Base-by-base conservation (phyloP, 805 yeast species). In the Starmerella scarabaei region DNA sequence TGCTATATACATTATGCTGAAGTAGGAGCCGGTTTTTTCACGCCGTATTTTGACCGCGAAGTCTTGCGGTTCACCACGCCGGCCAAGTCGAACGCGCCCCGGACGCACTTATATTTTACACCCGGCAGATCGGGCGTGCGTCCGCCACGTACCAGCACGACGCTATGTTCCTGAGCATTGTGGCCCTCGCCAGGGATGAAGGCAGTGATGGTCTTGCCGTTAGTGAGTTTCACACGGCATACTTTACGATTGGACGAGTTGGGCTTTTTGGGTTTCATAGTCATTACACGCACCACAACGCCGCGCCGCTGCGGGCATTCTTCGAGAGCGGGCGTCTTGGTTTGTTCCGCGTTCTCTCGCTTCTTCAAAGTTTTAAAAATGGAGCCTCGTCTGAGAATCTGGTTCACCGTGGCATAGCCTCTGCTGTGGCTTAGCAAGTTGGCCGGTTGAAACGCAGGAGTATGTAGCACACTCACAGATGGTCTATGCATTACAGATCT, bases 111-210 rank as follows among this genome's bases (percentile, higher is more conserved):
- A 62, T 91, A 91, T 59, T 84, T 86, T 36, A 91, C 95, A 72
- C 99, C 99, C 20, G 98, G 98, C 53, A 88, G 68, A 75, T 91
- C 99, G 58, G 86, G 95, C 38, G 83, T 83, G 70, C 96, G 77
- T 14, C 98, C 99, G n/a, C 99, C 99, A 63, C 98, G 75, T 3
- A 91, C 94, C 38, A 76, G 73, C 1, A 91, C 97, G 37, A 91
- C 93, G 55, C 93, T 82, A 64, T 91, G 99, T 61, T 91, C 99
- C 66, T 91, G 97, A 18, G 93, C 66, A 57, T 91, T 91, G 62
- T 91, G 98, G 17, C 99, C 98, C 58, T 91, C 96, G 40, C 99
- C 99, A 14, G 96, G 95, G 42, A 91, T 91, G 59, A 85, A 86
- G 1, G 95, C 95, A 34, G 88, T 77, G 15, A 91, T 73, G 36